phyloP scores from a whole-genome alignment of 2,329 filamentous ascomycete genomes.

The Exophiala spinifera region DNA sequence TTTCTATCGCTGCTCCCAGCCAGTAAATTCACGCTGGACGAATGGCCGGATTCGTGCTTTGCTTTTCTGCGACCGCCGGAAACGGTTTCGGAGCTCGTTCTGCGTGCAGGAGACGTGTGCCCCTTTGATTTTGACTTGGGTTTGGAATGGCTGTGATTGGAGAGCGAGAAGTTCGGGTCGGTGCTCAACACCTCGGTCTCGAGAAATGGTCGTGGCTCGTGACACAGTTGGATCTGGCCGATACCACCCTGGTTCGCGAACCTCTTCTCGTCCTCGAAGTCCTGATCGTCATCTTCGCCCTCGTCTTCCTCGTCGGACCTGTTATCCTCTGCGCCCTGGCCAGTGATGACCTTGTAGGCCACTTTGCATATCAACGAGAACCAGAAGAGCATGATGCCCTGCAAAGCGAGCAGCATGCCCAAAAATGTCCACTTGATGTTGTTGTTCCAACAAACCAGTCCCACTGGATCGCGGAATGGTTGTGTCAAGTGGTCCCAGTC shows the following conservation, averaged over 20 bases:
- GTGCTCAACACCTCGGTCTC: slow-evolving; percentile 27
- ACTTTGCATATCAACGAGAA: slow-evolving; percentile 85
- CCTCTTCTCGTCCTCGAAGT: slow-evolving; percentile 10
- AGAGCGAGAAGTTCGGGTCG: slow-evolving; percentile 20
- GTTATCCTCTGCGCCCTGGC: slow-evolving; percentile 75
- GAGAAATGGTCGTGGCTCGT: slow-evolving; percentile 18
- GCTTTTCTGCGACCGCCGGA: slow-evolving; percentile 10
- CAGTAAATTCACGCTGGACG: slow-evolving; percentile 27
- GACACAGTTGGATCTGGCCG: slow-evolving; percentile 15
- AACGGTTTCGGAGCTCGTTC: slow-evolving; percentile 8
- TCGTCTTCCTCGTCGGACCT: slow-evolving; percentile 83
- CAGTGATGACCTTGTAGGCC: slow-evolving; percentile 73
- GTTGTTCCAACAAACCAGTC: slow-evolving; percentile 75
- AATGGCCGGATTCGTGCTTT: slow-evolving; percentile 25
- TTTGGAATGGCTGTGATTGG: slow-evolving; percentile 6
- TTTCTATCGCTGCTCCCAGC: slow-evolving; percentile 29
- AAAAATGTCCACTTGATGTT: slow-evolving; percentile 75
- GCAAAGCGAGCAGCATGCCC: slow-evolving; percentile 70
- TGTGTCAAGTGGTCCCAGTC: slow-evolving; percentile 64
- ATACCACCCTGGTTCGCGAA: slow-evolving; percentile 1
- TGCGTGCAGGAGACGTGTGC: slow-evolving; percentile 7
- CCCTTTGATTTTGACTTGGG: slow-evolving; percentile 10
- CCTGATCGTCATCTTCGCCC: slow-evolving; percentile 55
- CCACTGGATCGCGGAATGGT: slow-evolving; percentile 68
- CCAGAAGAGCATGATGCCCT: slow-evolving; percentile 80